A percentile compares a stretch with the other conserved stretches of the same genome.
phyloP scores from a whole-genome alignment of 805 yeast species.

The Saturnispora gosingensis region DNA sequence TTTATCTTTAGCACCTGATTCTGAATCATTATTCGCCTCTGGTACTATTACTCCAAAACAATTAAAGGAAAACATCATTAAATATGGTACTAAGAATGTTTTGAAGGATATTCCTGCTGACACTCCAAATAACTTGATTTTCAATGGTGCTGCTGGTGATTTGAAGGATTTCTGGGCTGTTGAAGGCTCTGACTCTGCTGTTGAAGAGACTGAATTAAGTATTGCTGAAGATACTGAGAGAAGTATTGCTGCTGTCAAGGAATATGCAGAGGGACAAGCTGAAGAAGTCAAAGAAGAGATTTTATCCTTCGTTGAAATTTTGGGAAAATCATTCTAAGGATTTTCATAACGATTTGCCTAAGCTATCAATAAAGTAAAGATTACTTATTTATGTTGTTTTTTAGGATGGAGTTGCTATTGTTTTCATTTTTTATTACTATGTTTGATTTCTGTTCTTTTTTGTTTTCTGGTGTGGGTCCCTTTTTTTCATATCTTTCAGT shows the following conservation, averaged over 20 bases:
- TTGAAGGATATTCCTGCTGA: constrained; percentile 58
- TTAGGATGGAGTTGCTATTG: neutral
- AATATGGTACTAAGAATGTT: constrained; percentile 52
- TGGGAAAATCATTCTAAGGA: constrained; percentile 14
- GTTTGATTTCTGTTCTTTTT: neutral
- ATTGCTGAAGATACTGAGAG: constrained; percentile 17
- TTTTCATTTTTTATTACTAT: neutral
- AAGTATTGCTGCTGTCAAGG: constrained; percentile 16
- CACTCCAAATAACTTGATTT: constrained; percentile 70
- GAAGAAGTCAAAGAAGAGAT: constrained; percentile 17
- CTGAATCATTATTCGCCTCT: constrained; percentile 54
- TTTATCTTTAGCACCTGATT: constrained; percentile 74
- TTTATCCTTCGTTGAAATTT: constrained; percentile 16
- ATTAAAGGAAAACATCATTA: constrained; percentile 66
- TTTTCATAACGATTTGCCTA: neutral
- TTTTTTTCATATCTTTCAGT: neutral
- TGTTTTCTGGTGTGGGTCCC: neutral
- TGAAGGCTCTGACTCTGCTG: neutral
- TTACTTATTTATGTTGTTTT: neutral
- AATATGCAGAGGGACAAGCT: constrained; percentile 17
- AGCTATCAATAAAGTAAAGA: neutral
- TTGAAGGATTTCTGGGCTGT: constrained; percentile 52
- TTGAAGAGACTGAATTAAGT: constrained; percentile 17
- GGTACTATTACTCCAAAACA: constrained; percentile 58
- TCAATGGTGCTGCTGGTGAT: constrained; percentile 75